Percentiles rank a stretch among this genome's conserved stretches.
Evolutionary conservation across 371 early-diverging fungal species (phyloP).

Genomic region (Mortierella sp.): DNA sequence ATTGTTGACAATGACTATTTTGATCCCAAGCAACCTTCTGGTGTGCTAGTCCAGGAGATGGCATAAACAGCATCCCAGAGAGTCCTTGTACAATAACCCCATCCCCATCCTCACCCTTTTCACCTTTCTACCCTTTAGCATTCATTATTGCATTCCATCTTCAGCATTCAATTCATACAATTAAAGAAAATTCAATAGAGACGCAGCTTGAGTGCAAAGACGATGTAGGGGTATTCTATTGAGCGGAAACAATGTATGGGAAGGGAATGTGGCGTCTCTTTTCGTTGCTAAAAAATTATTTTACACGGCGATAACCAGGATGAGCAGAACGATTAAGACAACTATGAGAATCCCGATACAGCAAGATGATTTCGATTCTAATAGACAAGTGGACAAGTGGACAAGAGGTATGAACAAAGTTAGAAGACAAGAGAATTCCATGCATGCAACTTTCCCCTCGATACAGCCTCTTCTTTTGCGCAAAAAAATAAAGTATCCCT

Average conservation of each 20-base stretch:
- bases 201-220: not conserved
- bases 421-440: not conserved
- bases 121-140: not conserved
- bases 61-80: not conserved
- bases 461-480: not conserved
- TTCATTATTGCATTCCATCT: not conserved
- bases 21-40: slow-evolving; percentile 45
- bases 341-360: slow-evolving; percentile 70
- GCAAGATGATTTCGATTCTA: slow-evolving; percentile 66
- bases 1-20: slow-evolving; percentile 81
- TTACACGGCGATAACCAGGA: slow-evolving; percentile 63
- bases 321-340: slow-evolving; percentile 65
- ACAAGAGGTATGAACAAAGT: slow-evolving; percentile 13
- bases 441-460: not conserved
- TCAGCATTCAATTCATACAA: not conserved
- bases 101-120: not conserved
- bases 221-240: not conserved
- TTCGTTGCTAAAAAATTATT: not conserved
- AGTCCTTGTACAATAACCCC: not conserved
- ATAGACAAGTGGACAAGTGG: too few species aligned
- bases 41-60: slow-evolving; percentile 24
- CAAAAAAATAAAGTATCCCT: not conserved
- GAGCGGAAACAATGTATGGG: too few species aligned
- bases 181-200: not conserved
- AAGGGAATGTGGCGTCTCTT: not conserved